Percentiles rank a stretch among this genome's conserved stretches.
Evolutionary conservation across 345 rosid species (phyloP).

Genomic region (Laguncularia racemosa): DNA sequence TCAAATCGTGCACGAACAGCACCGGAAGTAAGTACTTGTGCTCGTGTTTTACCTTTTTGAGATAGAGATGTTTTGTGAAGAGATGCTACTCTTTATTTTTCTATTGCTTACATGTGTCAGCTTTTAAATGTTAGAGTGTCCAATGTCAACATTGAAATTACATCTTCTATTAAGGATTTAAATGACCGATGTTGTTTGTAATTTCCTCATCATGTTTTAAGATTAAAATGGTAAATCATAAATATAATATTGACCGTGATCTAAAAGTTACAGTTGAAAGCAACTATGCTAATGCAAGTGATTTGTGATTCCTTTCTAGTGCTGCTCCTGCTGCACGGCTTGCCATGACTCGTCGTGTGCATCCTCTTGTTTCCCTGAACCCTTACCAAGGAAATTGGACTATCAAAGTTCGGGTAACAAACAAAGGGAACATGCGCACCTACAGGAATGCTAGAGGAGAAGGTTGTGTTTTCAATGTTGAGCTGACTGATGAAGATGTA

Average conservation of each 20-base stretch:
- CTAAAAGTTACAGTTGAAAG: too few relatives aligned
- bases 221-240: too few relatives aligned
- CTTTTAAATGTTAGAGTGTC: too few relatives aligned
- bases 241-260: too few relatives aligned
- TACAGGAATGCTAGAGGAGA: conserved; percentile 86
- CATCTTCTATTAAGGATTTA: too few relatives aligned
- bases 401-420: conserved; percentile 82
- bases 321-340: conserved; percentile 76
- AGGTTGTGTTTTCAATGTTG: conserved; percentile 94
- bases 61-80: background rate
- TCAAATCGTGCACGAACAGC: conserved; percentile 69
- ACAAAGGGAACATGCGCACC: conserved; percentile 79
- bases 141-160: too few relatives aligned
- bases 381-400: conserved; percentile 98
- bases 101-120: too few relatives aligned
- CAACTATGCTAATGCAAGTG: too few relatives aligned
- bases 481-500: conserved; percentile 92
- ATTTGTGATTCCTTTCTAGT: conserved; percentile 20
- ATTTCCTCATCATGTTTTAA: too few relatives aligned
- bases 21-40: conserved; percentile 43
- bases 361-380: conserved; percentile 84
- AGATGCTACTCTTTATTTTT: too few relatives aligned
- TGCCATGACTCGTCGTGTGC: conserved; percentile 90
- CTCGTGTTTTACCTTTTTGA: background rate
- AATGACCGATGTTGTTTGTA: too few relatives aligned